Percentiles rank a stretch among this genome's conserved stretches.
Conservation (phyloP, 2,329 filamentous ascomycete species). For the Phaeosphaeria sp. region DNA sequence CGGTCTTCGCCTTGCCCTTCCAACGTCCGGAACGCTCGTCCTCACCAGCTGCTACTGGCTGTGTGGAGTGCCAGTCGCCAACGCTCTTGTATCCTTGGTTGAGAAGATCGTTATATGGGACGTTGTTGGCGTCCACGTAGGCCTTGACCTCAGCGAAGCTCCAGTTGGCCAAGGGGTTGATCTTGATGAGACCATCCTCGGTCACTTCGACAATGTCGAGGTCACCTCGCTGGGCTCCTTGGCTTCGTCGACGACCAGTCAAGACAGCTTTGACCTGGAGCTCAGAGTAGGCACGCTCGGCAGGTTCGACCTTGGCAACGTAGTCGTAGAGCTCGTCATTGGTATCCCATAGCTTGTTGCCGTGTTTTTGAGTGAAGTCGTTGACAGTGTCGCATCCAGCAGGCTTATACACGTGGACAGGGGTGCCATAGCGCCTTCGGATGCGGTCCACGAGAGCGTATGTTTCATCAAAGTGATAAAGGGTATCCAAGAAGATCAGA, state of each 20-base stretch:
- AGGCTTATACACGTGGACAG: slow-evolving; percentile 89
- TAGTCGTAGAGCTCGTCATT: slow-evolving; percentile 94
- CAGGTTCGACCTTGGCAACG: slow-evolving; percentile 96
- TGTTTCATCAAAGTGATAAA: slow-evolving; percentile 61
- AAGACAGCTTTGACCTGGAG: slow-evolving; percentile 88
- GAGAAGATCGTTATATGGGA: slow-evolving; percentile 92
- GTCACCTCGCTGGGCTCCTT: slow-evolving; percentile 89
- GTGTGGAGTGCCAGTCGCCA: slow-evolving; percentile 97
- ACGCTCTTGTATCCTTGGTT: slow-evolving; percentile 97
- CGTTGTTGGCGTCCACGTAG: slow-evolving; percentile 84
- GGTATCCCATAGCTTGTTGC: slow-evolving; percentile 81
- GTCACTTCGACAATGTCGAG: slow-evolving; percentile 93
- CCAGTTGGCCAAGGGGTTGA: slow-evolving; percentile 98
- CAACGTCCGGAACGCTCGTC: slow-evolving; percentile 95
- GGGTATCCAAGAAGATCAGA: slow-evolving; percentile 62
- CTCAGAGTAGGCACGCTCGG: slow-evolving; percentile 86
- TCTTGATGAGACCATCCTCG: slow-evolving; percentile 90
- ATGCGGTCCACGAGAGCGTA: slow-evolving; percentile 68
- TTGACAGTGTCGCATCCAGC: slow-evolving; percentile 73
- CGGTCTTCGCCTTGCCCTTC: slow-evolving; percentile 95
- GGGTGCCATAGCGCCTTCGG: slow-evolving; percentile 75
- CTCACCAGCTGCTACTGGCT: slow-evolving; percentile 85
- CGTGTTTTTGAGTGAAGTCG: slow-evolving; percentile 84
- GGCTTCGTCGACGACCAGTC: slow-evolving; percentile 88
- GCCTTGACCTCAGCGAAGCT: slow-evolving; percentile 85